These are phyloP conservation scores for Mycena filopes DNA, from an alignment of 768 basidiomycete genomes.

Conservation along the genomic window DNA sequence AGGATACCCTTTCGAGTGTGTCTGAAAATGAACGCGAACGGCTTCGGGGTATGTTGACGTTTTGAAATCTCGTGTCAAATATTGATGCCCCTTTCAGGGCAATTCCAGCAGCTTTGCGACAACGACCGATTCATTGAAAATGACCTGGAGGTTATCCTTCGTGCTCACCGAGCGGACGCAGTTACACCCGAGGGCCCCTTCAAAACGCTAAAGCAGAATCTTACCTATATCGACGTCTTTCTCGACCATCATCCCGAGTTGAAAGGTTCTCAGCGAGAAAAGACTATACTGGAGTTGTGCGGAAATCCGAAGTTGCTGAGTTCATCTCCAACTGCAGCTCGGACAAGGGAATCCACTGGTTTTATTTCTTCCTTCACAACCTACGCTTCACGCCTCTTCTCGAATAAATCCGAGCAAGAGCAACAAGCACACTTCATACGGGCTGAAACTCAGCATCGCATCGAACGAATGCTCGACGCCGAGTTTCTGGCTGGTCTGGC, in stretches of 20 bases:
- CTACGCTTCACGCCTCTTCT: no score
- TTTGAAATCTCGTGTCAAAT: neutral
- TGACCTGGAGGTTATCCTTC: neutral
- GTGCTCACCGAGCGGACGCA: no score
- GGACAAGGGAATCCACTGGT: neutral
- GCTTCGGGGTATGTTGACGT: neutral
- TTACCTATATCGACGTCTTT: slow-evolving; percentile 6
- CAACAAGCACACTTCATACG: neutral
- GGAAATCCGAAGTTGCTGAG: neutral
- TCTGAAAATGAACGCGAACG: neutral
- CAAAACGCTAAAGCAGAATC: slow-evolving; percentile 6
- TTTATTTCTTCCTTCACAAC: no score
- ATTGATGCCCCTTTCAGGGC: neutral
- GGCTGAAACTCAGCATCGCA: neutral
- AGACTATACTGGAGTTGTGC: neutral
- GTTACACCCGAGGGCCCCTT: neutral
- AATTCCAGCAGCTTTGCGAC: neutral
- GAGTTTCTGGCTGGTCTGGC: slow-evolving; percentile 6
- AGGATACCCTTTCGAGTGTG: neutral
- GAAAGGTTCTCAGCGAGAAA: slow-evolving; percentile 1
- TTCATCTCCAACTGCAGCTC: neutral
- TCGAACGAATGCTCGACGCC: neutral
- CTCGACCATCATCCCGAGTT: neutral
- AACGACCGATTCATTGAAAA: neutral
- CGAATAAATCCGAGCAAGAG: no score